Evolutionary conservation across 2,329 filamentous ascomycete genomes (phyloP), one percentile per base, ranked within the genome.

Genomic region (Colletotrichum somersetense): DNA sequence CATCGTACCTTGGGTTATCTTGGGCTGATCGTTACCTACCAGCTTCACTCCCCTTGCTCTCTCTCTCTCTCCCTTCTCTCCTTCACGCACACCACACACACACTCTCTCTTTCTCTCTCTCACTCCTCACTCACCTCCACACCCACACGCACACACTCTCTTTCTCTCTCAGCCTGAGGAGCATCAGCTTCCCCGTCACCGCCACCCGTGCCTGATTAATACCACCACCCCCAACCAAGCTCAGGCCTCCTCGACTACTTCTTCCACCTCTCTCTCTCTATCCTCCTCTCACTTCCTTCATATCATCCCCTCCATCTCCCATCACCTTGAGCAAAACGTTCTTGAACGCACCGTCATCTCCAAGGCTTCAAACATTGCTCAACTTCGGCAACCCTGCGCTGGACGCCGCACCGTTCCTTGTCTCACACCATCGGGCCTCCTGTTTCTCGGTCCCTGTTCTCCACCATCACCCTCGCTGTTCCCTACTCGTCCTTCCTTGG

Each of bases 1-100:
- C 73, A 66, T 72, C 69, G 72, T 69, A 74, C 69, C 70, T 74
- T 73, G 66, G 71, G 62, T 66, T 71, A 72, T 64, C 71, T 69
- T 73, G 62, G 66, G 71, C 73, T 74, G 73, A 73, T 74, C 71
- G 64, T 63, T 62, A 61, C 70, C 63, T 50, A 48, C 58, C 62
- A 69, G 69, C 66, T 71, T 70, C 73, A 71, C 63, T 63, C 71
- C 63, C 50, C 55, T 58, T 33, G 23, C 48, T 42, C 53, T 62
- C 55, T 35, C 53, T 53, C 44, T 35, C 57, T 46, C 58, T 62
- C 62, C 20, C 52, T 35, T 40, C 65, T 58, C 57, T 58, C 40
- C 20, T 46, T 58, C 52, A 46, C 44, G 44, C 44, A n/a, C 44
- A 46, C 44, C 44, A 46, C 44, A 11, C 30, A 5, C 35, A 4